phyloP scores from a whole-genome alignment of 495 filamentous ascomycete genomes.

The Parmelia sp. region DNA sequence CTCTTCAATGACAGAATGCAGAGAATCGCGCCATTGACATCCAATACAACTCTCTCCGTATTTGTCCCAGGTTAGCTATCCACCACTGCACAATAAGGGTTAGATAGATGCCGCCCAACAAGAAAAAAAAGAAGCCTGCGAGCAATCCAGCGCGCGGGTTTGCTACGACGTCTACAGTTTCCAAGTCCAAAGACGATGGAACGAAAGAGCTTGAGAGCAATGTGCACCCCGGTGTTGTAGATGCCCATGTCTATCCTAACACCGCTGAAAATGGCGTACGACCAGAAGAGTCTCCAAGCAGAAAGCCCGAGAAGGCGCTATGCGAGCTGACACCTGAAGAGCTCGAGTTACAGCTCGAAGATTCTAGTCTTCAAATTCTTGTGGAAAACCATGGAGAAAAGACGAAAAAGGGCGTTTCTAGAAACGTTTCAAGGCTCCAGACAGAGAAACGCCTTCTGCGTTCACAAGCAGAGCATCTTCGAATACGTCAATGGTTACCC shows the following conservation, averaged over 20 bases:
- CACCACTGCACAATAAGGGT: background rate
- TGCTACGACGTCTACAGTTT: slow-evolving; percentile 84
- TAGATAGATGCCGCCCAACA: slow-evolving; percentile 57
- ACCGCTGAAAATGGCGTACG: background rate
- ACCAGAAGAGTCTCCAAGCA: background rate
- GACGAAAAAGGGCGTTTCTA: slow-evolving; percentile 56
- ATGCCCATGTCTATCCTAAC: background rate
- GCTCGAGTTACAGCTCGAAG: slow-evolving; percentile 73
- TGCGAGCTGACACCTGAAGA: slow-evolving; percentile 69
- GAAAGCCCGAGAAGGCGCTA: slow-evolving; percentile 30
- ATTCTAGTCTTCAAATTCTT: slow-evolving; percentile 71
- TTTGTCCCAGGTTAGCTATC: background rate
- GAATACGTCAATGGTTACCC: slow-evolving; percentile 70
- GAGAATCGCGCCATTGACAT: background rate
- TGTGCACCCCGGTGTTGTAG: background rate
- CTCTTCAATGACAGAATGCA: background rate
- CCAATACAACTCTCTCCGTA: background rate
- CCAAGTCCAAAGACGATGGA: slow-evolving; percentile 48
- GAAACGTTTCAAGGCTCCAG: slow-evolving; percentile 64
- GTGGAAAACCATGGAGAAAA: slow-evolving; percentile 75
- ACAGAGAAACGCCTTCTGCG: slow-evolving; percentile 74
- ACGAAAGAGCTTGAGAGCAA: background rate
- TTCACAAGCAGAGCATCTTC: slow-evolving; percentile 61
- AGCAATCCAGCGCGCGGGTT: slow-evolving; percentile 84
- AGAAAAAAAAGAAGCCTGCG: slow-evolving; percentile 81